A percentile compares a stretch with the other conserved stretches of the same genome.
Conservation (phyloP, 352 stramenopile genomes). For the Nothophytophthora sp. region DNA sequence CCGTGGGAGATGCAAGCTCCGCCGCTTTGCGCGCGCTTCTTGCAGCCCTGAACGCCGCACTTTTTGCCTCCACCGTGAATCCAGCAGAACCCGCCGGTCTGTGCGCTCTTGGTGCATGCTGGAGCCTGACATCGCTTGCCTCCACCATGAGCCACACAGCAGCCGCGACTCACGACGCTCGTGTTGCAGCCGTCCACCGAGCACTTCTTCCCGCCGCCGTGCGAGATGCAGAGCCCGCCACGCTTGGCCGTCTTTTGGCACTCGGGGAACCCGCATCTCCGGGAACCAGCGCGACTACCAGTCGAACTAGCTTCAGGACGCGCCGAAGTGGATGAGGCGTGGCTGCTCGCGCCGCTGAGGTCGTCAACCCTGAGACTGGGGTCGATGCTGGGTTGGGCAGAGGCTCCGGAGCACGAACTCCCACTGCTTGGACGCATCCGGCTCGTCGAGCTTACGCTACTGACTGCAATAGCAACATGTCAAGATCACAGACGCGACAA, state of each 20-base stretch:
- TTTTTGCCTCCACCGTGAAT: slow-evolving; percentile 65
- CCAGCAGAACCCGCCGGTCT: slow-evolving; percentile 48
- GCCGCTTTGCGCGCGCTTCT: slow-evolving; percentile 56
- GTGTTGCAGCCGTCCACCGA: slow-evolving; percentile 48
- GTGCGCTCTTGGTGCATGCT: slow-evolving; percentile 35
- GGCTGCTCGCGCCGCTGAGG: slow-evolving; percentile 1
- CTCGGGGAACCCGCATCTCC: slow-evolving; percentile 47
- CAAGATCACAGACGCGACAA: neutral
- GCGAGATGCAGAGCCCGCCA: slow-evolving; percentile 53
- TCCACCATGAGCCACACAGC: slow-evolving; percentile 62
- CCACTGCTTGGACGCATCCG: slow-evolving; percentile 17
- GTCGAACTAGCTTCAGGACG: neutral
- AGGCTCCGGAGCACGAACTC: neutral
- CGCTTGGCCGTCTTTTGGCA: slow-evolving; percentile 54
- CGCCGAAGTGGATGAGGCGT: neutral
- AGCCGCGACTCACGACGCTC: slow-evolving; percentile 55
- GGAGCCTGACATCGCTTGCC: slow-evolving; percentile 47
- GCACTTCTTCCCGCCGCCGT: slow-evolving; percentile 59
- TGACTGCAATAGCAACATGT: slow-evolving; percentile 12
- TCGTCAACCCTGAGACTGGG: slow-evolving; percentile 1
- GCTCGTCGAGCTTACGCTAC: slow-evolving; percentile 15
- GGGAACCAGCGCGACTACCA: slow-evolving; percentile 4
- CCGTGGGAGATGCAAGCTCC: slow-evolving; percentile 58
- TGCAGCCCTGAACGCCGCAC: slow-evolving; percentile 45
- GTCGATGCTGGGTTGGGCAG: neutral